Evolutionary conservation across 768 basidiomycete genomes (phyloP).

Genomic region (Boletus huronensis): DNA sequence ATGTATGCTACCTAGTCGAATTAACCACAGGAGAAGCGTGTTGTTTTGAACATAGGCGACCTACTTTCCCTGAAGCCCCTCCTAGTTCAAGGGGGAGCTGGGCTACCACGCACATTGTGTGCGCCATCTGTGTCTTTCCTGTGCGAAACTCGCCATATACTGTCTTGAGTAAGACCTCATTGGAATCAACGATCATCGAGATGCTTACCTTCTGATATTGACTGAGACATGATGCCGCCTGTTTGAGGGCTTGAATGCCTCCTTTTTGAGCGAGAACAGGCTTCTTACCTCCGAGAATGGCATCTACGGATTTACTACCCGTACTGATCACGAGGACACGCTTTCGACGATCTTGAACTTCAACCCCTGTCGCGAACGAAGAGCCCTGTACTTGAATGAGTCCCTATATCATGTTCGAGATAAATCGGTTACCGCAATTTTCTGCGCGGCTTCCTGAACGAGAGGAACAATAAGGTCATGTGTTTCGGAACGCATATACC

Average conservation of each 20-base stretch:
- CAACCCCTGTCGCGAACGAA: slow-evolving; percentile 87
- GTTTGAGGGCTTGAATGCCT: background rate
- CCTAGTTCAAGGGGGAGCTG: slow-evolving; percentile 90
- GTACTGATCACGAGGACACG: slow-evolving; percentile 83
- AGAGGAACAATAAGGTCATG: background rate
- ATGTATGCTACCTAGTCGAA: slow-evolving; percentile 76
- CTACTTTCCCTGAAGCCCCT: slow-evolving; percentile 84
- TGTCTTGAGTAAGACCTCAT: slow-evolving; percentile 25
- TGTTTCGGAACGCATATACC: slow-evolving; percentile 11
- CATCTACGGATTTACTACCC: slow-evolving; percentile 88
- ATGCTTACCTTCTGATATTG: slow-evolving; percentile 78
- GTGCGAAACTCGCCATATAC: slow-evolving; percentile 97
- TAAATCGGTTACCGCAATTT: slow-evolving; percentile 56
- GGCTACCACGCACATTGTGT: slow-evolving; percentile 88
- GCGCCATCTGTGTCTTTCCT: slow-evolving; percentile 93
- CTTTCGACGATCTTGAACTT: slow-evolving; percentile 83
- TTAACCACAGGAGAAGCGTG: background rate
- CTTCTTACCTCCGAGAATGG: slow-evolving; percentile 74
- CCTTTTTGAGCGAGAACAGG: background rate
- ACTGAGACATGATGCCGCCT: slow-evolving; percentile 92
- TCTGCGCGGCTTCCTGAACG: slow-evolving; percentile 83
- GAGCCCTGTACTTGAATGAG: slow-evolving; percentile 57
- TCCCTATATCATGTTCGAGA: background rate
- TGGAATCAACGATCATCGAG: background rate
- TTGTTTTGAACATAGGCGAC: slow-evolving; percentile 6